phyloP scores from a whole-genome alignment of 2,329 filamentous ascomycete genomes.

The Botrytis byssoidea region DNA sequence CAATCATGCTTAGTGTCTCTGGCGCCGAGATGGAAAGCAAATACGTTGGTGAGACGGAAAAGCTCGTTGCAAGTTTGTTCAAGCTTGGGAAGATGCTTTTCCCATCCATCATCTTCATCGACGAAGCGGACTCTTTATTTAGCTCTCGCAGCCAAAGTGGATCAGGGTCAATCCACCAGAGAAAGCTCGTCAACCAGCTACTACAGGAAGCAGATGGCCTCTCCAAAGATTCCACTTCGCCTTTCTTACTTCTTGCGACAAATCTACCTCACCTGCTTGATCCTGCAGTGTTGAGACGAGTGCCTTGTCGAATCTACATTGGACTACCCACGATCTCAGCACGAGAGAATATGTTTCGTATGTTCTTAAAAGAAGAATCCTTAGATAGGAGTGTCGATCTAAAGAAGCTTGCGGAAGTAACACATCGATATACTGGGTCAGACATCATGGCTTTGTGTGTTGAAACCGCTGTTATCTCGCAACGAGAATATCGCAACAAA shows the following conservation, averaged over 20 bases:
- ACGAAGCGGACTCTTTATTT: neutral
- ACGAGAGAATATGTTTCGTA: neutral
- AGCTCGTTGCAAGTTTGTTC: neutral
- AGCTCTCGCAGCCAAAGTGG: neutral
- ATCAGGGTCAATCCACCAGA: neutral
- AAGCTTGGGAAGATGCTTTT: neutral
- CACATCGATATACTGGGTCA: neutral
- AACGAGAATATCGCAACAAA: neutral
- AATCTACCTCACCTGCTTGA: neutral
- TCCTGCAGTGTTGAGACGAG: neutral
- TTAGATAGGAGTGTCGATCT: neutral
- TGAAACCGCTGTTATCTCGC: neutral
- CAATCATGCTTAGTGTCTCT: neutral
- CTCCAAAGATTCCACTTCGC: neutral
- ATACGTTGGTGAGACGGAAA: neutral
- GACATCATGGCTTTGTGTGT: neutral
- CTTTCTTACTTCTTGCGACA: neutral
- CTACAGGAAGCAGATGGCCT: neutral
- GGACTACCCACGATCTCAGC: neutral
- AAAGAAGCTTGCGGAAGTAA: neutral
- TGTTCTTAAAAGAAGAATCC: neutral
- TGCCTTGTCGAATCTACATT: neutral
- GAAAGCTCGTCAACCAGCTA: neutral
- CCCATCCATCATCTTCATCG: neutral
- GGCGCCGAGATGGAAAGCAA: neutral